Evolutionary conservation across 164 flowering plant genomes (phyloP).

Genomic region (Magnolia sinica): DNA sequence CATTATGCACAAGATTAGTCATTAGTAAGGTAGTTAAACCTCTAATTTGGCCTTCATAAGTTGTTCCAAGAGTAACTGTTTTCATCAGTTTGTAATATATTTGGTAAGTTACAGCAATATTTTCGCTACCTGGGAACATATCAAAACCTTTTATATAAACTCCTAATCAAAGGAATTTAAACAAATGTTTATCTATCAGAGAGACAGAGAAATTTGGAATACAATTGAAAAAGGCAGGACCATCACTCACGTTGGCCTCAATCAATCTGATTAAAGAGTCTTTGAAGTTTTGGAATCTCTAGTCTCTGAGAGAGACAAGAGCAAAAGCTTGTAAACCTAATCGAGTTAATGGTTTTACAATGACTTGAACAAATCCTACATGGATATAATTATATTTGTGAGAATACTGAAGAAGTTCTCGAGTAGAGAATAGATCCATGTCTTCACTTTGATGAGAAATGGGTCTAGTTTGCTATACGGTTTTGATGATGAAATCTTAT

Average conservation of each 20-base stretch:
- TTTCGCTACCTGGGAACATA: not conserved
- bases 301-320: not conserved
- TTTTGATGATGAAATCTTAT: not conserved
- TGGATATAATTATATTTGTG: too few relatives aligned
- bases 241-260: not conserved
- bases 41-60: not conserved
- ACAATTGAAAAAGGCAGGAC: not conserved
- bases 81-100: not conserved
- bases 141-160: not conserved
- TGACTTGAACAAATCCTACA: not conserved
- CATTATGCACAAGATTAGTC: not conserved
- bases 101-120: not conserved
- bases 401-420: too few relatives aligned
- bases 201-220: not conserved
- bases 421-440: not conserved
- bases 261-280: not conserved
- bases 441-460: not conserved
- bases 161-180: too few relatives aligned
- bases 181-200: too few relatives aligned
- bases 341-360: not conserved
- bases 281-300: not conserved
- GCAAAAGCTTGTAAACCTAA: not conserved
- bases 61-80: not conserved
- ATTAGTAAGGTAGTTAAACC: not conserved
- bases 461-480: not conserved